Evolutionary conservation across 2,329 filamentous ascomycete genomes (phyloP).

Genomic region (Tolypocladium inflatum): DNA sequence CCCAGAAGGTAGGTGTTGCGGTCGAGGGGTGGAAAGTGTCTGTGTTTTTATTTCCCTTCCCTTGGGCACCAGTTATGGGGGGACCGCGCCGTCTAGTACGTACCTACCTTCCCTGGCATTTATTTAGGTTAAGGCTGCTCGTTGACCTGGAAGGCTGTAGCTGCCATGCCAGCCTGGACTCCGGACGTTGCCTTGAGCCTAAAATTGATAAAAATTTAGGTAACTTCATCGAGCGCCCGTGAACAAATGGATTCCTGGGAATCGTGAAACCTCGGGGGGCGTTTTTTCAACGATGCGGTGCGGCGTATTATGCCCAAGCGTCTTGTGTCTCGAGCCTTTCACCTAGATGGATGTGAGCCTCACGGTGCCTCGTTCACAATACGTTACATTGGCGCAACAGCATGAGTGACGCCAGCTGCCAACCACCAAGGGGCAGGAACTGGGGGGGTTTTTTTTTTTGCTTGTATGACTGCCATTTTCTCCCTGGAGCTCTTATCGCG

Average conservation of each 20-base stretch:
- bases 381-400: neutral
- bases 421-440: neutral
- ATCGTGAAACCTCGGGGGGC: neutral
- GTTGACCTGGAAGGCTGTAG: no score
- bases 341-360: neutral
- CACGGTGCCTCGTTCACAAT: neutral
- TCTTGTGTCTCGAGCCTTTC: no score
- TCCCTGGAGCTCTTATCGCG: neutral
- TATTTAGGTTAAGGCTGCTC: no score
- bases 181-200: no score
- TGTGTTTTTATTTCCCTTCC: neutral
- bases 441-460: neutral
- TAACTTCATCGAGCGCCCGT: no score
- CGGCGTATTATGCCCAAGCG: neutral
- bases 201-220: no score
- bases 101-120: neutral
- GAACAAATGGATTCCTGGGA: neutral
- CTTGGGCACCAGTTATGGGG: neutral
- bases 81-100: neutral
- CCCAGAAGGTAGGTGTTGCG: neutral
- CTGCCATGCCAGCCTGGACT: no score
- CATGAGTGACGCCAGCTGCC: neutral
- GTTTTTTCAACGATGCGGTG: no score
- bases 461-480: neutral
- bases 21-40: neutral